These are phyloP conservation scores for Aquilaria sinensis DNA, from an alignment of 345 rosid species.

Conservation along the genomic window DNA sequence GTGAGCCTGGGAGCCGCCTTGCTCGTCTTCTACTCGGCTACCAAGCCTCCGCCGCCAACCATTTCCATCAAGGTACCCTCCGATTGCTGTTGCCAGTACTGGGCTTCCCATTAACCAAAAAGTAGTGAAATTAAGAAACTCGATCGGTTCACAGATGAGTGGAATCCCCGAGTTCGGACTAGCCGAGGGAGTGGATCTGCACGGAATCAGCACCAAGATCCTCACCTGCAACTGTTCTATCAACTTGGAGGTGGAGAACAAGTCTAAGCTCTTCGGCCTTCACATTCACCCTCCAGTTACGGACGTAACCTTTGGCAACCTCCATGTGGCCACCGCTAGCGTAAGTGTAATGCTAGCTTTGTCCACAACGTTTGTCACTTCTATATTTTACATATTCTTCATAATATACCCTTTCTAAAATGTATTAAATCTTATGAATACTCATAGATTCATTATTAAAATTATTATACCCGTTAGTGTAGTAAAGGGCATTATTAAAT, in stretches of 20 bases:
- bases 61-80: conserved; percentile 57
- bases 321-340: conserved; percentile 49
- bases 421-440: background rate
- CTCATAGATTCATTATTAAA: background rate
- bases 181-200: conserved; percentile 72
- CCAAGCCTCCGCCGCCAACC: conserved; percentile 72
- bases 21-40: conserved; percentile 75
- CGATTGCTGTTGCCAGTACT: background rate
- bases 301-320: conserved; percentile 49
- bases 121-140: background rate
- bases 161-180: conserved; percentile 44
- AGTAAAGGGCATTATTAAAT: background rate
- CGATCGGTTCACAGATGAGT: conserved; percentile 33
- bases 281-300: conserved; percentile 56
- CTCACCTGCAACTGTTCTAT: conserved; percentile 65
- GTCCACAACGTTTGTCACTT: background rate
- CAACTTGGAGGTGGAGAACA: conserved; percentile 53
- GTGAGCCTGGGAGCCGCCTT: conserved; percentile 64
- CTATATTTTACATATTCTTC: background rate
- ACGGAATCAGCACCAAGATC: conserved; percentile 66
- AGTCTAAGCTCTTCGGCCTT: conserved; percentile 71
- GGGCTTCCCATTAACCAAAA: background rate
- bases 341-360: conserved; percentile 26
- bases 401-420: background rate
- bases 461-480: background rate